Base-by-base conservation (phyloP, 495 filamentous ascomycete genomes). In the Penicillium subrubescens region DNA sequence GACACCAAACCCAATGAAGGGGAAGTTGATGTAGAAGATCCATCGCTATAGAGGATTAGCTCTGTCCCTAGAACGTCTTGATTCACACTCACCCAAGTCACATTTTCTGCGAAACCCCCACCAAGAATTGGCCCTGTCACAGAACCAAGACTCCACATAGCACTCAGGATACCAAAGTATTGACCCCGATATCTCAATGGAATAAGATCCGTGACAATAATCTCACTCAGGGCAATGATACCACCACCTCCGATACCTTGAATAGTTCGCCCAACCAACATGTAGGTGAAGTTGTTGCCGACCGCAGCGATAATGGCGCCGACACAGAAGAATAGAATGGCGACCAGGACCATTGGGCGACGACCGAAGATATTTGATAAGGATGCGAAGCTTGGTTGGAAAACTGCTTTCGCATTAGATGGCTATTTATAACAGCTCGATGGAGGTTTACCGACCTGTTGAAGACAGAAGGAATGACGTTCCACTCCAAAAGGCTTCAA, bases 211-310 rank as follows among this genome's bases (percentile, higher is more conserved):
- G 89, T 90, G 50, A 92, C 81, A 19, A 92, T 75, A 23, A 92
- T 86, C 69, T 91, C 88, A 1, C 82, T 84, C 62, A 92, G 70
- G 7, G 83, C 80, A 19, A 91, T 81, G 41, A 93, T 77, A 0
- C 90, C 90, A n/a, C 90, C 89, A 29, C 88, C 90, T 10, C 90
- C 90, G 23, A 90, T 72, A 48, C 90, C 90, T 62, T 92, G 89
- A 23, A 92, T 82, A 0, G 84, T 80, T 8, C 90, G 81, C 3
- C 89, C 89, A 35, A 88, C 80, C 14, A 92, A 82, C 68, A 93
- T 82, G 34, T 86, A 71, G 5, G 83, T 86, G 70, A 92, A 91
- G 68, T 87, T 80, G 19, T 84, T 80, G 2, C 81, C 68, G 69
- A 82, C 66, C 71, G 87, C 85, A 4, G 77, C 80, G 19, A 90